Percentiles rank a stretch among this genome's conserved stretches.
These are phyloP conservation scores for Fraxinus paxiana DNA, from an alignment of 305 asterid genomes.

Conservation along the genomic window DNA sequence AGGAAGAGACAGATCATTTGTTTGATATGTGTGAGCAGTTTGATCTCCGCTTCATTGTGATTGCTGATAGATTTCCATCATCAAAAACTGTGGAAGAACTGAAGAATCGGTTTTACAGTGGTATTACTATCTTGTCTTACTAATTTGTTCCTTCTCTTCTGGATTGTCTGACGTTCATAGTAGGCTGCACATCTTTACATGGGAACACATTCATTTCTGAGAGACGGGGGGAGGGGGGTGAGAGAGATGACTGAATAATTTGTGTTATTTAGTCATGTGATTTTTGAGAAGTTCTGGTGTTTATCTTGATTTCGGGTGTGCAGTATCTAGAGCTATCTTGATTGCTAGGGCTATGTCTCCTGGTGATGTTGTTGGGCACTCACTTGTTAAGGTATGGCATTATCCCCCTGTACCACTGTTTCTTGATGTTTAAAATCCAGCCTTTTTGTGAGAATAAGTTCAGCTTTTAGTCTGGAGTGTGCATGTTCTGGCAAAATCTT, in stretches of 20 bases:
- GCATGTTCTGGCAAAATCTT: conserved; percentile 18
- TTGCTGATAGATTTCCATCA: conserved; percentile 87
- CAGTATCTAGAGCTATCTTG: conserved; percentile 69
- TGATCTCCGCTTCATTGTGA: conserved; percentile 82
- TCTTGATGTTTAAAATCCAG: conserved; percentile 4
- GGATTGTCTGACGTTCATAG: conserved; percentile 2
- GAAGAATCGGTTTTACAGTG: conserved; percentile 79
- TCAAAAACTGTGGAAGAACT: conserved; percentile 84
- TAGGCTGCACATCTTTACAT: background rate
- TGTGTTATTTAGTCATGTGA: conserved; percentile 12
- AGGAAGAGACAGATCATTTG: conserved; percentile 86
- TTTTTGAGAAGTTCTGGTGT: conserved; percentile 21
- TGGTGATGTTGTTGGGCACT: conserved; percentile 59
- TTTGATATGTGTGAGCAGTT: conserved; percentile 83
- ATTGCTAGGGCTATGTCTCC: conserved; percentile 73
- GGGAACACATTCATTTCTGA: conserved; percentile 2
- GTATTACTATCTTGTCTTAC: conserved; percentile 34
- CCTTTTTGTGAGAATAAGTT: conserved; percentile 13
- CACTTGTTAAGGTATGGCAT: conserved; percentile 64
- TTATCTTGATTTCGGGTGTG: conserved; percentile 16
- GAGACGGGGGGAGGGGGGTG: background rate
- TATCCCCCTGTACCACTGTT: conserved; percentile 9
- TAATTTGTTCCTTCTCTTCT: conserved; percentile 11
- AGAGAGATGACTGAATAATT: conserved; percentile 1
- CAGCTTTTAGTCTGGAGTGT: conserved; percentile 17